Percentiles rank a stretch among this genome's conserved stretches.
Evolutionary conservation across 2,329 filamentous ascomycete genomes (phyloP).

Genomic region (Penicillium psychrosexuale): DNA sequence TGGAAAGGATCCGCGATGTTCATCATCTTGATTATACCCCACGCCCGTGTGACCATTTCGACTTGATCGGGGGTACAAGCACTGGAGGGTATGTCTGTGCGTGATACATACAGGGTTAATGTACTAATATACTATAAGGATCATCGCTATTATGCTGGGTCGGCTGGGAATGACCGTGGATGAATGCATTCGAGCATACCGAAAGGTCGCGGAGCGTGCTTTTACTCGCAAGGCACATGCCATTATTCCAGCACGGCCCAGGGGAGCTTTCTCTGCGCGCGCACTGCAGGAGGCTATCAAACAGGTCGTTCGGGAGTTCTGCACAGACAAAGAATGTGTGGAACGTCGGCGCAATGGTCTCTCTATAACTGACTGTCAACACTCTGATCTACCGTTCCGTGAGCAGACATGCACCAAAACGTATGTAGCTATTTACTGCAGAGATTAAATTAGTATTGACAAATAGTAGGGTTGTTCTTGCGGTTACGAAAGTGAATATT

Average conservation of each 20-base stretch:
- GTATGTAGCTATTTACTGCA: background rate
- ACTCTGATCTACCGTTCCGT: background rate
- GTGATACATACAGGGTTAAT: background rate
- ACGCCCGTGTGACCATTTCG: background rate
- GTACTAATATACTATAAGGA: background rate
- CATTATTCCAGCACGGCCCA: background rate
- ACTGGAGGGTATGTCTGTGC: background rate
- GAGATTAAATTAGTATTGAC: background rate
- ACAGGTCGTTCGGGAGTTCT: background rate
- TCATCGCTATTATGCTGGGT: slow-evolving; percentile 4
- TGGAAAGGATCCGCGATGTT: background rate
- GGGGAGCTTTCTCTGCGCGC: background rate
- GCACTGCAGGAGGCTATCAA: background rate
- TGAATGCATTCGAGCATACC: background rate
- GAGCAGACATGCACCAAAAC: background rate
- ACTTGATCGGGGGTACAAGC: background rate
- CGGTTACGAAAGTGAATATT: background rate
- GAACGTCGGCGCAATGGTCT: background rate
- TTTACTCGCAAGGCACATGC: background rate
- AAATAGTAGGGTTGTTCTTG: background rate
- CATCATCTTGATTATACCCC: background rate
- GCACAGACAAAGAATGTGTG: background rate
- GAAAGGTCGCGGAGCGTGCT: background rate
- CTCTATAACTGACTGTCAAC: background rate
- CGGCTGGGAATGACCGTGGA: slow-evolving; percentile 1